Base-by-base conservation (phyloP, 192 early-diverging fungal species). In the Lobosporangium transversale region DNA sequence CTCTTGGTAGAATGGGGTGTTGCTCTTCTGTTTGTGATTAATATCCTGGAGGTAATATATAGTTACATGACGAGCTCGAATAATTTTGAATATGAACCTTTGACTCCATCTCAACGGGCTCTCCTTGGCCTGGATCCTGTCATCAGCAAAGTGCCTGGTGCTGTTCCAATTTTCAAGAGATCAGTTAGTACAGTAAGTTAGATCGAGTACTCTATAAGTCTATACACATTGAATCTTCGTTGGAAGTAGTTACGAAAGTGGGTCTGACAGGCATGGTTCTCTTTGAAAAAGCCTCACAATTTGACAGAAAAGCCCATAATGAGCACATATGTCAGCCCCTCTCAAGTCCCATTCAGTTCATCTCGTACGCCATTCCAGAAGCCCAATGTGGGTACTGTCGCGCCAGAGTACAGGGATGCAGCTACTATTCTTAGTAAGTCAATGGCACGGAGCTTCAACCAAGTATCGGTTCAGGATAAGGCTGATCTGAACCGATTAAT, bases 351-450 rank as follows among this genome's bases (percentile, higher is more conserved):
- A 27, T 58, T 73, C 30, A 36, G 35, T 5, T 45, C 50, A 1
- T 42, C 49, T 14, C 43, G 63, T 15, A 37, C 70, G 2, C 47
- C 60, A 4, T 63, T 71, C 47, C 69, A 71, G 37, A 71, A 63
- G 27, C 33, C 70, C 3, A 17, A 24, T 9, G 63, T 40, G 4
- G 49, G 42, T 24, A 27, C 49, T 8, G 21, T 30, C 32, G 31
- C 43, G 1, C 49, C 58, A 7, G 70, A 61, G 27, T 65, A 58
- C 24, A 75, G 57, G 27, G 73, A 76, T 40, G 73, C 73, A 18
- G 51, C 64, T 15, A 76, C 53, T 3, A 76, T 76, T 52, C 20
- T 76, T 47, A 76, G 62, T 65, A 76, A 67, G 27, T 76, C 73
- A 12, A 67, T 67, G 58, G 58, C 73, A 1, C 57, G 73, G 20